Conservation (phyloP, 2,329 filamentous ascomycete genomes). For the Emmonsiellopsis sp. region DNA sequence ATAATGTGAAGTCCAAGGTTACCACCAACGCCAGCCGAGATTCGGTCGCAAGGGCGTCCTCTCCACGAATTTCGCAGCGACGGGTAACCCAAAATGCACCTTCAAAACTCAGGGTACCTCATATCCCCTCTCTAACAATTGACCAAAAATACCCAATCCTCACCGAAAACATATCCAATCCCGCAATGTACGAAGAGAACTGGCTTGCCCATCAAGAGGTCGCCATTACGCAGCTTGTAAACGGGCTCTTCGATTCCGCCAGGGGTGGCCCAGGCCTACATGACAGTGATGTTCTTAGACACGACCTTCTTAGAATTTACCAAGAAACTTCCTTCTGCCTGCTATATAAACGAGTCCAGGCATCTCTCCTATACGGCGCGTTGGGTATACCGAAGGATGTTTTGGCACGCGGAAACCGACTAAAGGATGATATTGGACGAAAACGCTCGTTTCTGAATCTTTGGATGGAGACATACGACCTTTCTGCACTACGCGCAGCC, state of each 20-base stretch:
- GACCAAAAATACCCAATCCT: slow-evolving; percentile 42
- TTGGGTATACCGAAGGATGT: slow-evolving; percentile 47
- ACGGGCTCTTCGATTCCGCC: slow-evolving; percentile 42
- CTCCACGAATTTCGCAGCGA: not conserved
- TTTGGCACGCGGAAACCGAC: slow-evolving; percentile 34
- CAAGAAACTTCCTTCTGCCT: slow-evolving; percentile 41
- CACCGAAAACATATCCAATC: slow-evolving; percentile 43
- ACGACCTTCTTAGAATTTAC: slow-evolving; percentile 44
- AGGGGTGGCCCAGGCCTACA: slow-evolving; percentile 11
- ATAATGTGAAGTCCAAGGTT: not conserved
- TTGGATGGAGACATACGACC: slow-evolving; percentile 50
- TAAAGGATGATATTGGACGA: slow-evolving; percentile 49
- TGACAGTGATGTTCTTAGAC: slow-evolving; percentile 29
- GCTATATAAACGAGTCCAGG: slow-evolving; percentile 49
- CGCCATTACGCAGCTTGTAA: slow-evolving; percentile 51
- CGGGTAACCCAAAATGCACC: slow-evolving; percentile 12
- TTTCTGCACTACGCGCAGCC: slow-evolving; percentile 40
- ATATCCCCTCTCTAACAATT: slow-evolving; percentile 16
- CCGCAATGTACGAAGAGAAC: slow-evolving; percentile 53
- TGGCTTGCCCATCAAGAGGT: slow-evolving; percentile 55
- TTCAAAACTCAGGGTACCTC: slow-evolving; percentile 24
- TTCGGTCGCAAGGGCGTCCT: not conserved
- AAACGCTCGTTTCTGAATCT: slow-evolving; percentile 48
- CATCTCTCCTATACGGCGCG: slow-evolving; percentile 49
- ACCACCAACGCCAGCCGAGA: not conserved